Conservation (phyloP, 257 asterid genomes). For the Plantago elongata region DNA sequence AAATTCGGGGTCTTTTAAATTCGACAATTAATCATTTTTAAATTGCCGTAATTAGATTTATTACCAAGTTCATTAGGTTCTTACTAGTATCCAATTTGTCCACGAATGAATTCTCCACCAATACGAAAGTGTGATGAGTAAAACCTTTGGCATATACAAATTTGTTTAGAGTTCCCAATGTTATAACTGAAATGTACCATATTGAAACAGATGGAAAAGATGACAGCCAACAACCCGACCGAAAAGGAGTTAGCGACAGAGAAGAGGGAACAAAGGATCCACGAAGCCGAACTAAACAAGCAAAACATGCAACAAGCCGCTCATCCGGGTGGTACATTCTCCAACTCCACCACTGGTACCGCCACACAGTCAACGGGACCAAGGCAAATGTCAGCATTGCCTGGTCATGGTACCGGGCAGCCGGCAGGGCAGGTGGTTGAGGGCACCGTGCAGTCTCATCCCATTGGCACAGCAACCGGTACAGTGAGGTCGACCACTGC, state of each 20-base stretch:
- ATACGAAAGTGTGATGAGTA: too few relatives aligned
- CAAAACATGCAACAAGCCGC: constrained; percentile 22
- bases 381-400: constrained; percentile 52
- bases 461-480: constrained; percentile 47
- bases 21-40: too few relatives aligned
- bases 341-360: constrained; percentile 20
- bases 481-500: constrained; percentile 40
- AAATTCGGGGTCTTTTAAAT: too few relatives aligned
- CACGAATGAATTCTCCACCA: too few relatives aligned
- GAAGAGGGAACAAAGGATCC: constrained; percentile 38
- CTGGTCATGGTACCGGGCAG: constrained; percentile 46
- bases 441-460: constrained; percentile 39
- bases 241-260: constrained; percentile 54
- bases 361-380: constrained; percentile 30
- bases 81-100: too few relatives aligned
- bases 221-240: constrained; percentile 38
- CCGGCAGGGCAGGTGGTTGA: constrained; percentile 48
- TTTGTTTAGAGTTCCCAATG: too few relatives aligned
- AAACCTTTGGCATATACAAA: not conserved
- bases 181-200: not conserved
- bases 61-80: too few relatives aligned
- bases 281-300: constrained; percentile 48
- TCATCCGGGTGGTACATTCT: constrained; percentile 26
- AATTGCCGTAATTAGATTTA: too few relatives aligned
- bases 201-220: constrained; percentile 38